Percentiles rank a stretch among this genome's conserved stretches.
Conservation (phyloP, 2,329 filamentous ascomycete species). For the Ploettnerulaceae sp. region DNA sequence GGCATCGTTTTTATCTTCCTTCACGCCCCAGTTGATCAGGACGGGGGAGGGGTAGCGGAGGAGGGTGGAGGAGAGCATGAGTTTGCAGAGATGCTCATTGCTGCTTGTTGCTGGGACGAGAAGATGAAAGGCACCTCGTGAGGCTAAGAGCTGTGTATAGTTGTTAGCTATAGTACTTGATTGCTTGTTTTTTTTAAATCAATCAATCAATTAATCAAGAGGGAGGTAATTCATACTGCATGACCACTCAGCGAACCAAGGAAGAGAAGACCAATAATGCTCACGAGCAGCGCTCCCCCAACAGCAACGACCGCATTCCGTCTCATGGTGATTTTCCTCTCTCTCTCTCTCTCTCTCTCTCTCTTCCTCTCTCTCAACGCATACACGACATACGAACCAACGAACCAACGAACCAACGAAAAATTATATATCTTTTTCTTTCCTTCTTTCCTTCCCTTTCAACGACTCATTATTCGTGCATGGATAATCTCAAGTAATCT, state of each 20-base stretch:
- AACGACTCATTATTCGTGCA: too few relatives aligned
- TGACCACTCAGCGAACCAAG: too few relatives aligned
- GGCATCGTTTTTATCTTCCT: not conserved
- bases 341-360: too few relatives aligned
- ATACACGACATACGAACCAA: too few relatives aligned
- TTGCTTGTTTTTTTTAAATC: too few relatives aligned
- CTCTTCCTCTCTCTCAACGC: too few relatives aligned
- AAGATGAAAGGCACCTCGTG: not conserved
- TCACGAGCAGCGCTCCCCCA: not conserved
- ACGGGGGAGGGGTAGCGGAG: not conserved
- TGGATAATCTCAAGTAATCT: too few relatives aligned
- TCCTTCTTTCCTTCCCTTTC: too few relatives aligned
- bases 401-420: too few relatives aligned
- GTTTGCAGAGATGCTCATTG: slow-evolving; percentile 1
- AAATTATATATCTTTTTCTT: too few relatives aligned
- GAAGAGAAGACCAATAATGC: slow-evolving; percentile 1
- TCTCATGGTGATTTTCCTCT: not conserved
- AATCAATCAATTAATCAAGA: too few relatives aligned
- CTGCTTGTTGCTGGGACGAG: not conserved
- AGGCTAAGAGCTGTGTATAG: not conserved
- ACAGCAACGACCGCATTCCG: not conserved
- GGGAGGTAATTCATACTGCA: too few relatives aligned
- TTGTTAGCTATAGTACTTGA: not conserved
- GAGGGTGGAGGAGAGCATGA: not conserved
- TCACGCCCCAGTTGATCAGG: not conserved